Base-by-base conservation (phyloP, 352 stramenopile genomes). In the Globisporangium megalacanthum region DNA sequence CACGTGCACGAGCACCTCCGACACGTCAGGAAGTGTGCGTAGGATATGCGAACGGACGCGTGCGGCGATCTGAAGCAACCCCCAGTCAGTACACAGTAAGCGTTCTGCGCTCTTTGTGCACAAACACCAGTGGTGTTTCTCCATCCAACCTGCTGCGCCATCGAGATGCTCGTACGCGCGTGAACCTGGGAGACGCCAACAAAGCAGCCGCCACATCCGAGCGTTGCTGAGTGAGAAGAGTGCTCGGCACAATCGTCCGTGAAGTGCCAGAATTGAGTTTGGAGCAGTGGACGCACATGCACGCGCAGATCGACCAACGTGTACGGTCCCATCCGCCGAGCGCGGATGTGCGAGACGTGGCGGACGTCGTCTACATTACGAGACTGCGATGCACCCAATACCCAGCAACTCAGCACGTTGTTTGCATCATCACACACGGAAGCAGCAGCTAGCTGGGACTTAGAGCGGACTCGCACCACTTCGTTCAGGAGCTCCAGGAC, bases 1-100 rank as follows among this genome's bases (percentile, higher is more conserved):
- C 49, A 93, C 89, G 55, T 92, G 83, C 8, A 95, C 86, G n/a
- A 94, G 66, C 46, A 95, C 83, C 64, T 95, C 86, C 0, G 84
- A 91, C n/a, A 95, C 84, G 49, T 92, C 81, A 11, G 63, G 78
- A 11, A 94, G 62, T 20, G 89, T 51, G 3, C 75, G 61, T 37
- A 92, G 56, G 52, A 94, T 92, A 29, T 91, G 73, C 0, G 68
- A 73, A 36, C 86, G 78, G 11, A 95, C 83, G 15, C 70, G 80
- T 22, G 75, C 77, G 35, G 35, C 35, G 22, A 95, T 79, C 78
- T 91, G 10, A n/a, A 31, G n/a, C 14, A 20, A 47, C 7, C n/a
- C n/a, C n/a, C 29, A 33, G 11, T 31, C 5, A 42, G 17, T 5
- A 33, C 4, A 51, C 8, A 17, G 13, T 15, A 22, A 44, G 14